Conservation (phyloP, 192 early-diverging fungal species). For the Linnemannia exigua region DNA sequence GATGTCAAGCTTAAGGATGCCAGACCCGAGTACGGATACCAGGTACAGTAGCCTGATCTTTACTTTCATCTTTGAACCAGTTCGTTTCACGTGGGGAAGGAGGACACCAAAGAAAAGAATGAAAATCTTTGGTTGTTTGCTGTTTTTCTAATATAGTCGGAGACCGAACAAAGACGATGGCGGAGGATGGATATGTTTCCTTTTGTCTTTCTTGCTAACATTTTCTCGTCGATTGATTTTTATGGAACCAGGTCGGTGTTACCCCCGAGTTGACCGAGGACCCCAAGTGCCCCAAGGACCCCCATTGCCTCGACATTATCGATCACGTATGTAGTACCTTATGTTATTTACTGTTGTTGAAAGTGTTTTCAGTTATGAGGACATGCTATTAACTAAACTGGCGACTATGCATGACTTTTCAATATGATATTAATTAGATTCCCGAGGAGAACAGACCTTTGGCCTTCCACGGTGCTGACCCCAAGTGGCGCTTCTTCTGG, state of each 20-base stretch:
- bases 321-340: slow-evolving; percentile 37
- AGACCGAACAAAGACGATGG: neutral
- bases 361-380: neutral
- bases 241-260: slow-evolving; percentile 61
- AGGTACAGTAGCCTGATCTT: slow-evolving; percentile 23
- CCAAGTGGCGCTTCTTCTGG: slow-evolving; percentile 85
- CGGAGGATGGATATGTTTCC: neutral
- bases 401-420: neutral
- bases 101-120: neutral
- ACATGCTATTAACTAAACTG: too few relatives aligned
- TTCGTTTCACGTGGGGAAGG: neutral
- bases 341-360: neutral
- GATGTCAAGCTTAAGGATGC: slow-evolving; percentile 75
- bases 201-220: neutral
- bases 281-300: slow-evolving; percentile 73
- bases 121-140: neutral
- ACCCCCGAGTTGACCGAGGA: slow-evolving; percentile 79
- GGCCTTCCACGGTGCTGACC: slow-evolving; percentile 67
- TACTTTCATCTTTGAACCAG: neutral
- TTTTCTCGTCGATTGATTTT: neutral
- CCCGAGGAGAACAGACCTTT: slow-evolving; percentile 69
- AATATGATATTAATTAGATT: slow-evolving; percentile 49
- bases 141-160: neutral
- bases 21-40: slow-evolving; percentile 70
- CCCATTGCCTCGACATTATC: slow-evolving; percentile 70